phyloP scores from a whole-genome alignment of 768 basidiomycete species.

The Lyophyllum decastes region DNA sequence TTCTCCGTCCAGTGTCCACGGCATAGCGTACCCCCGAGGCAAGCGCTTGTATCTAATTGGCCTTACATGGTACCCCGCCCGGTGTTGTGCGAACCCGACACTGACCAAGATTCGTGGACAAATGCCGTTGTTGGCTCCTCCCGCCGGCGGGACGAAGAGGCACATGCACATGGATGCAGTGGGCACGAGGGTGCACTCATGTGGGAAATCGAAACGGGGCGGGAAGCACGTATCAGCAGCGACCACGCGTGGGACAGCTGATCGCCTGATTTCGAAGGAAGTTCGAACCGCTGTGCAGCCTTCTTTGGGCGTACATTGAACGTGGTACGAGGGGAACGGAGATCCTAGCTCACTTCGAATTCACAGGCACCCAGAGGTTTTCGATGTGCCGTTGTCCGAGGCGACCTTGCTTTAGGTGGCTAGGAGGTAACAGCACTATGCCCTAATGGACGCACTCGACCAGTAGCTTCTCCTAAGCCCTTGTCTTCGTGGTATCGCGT shows the following conservation, averaged over 20 bases:
- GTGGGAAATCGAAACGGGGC: not conserved
- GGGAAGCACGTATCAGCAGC: not conserved
- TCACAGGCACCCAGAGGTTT: not conserved
- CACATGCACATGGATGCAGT: not conserved
- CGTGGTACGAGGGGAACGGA: conserved; percentile 15
- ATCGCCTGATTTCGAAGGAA: conserved; percentile 8
- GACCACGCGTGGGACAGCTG: conserved; percentile 1
- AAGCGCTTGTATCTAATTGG: too few species aligned
- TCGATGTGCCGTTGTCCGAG: not conserved
- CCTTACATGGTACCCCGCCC: not conserved
- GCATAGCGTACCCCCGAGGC: conserved; percentile 9
- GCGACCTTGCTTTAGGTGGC: not conserved
- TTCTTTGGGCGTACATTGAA: not conserved
- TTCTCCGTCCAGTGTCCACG: conserved; percentile 3
- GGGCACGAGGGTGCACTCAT: not conserved
- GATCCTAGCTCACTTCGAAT: not conserved
- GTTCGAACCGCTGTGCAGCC: not conserved
- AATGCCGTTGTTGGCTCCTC: not conserved
- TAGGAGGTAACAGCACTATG: not conserved
- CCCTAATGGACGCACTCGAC: not conserved
- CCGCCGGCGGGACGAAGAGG: not conserved
- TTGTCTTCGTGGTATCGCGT: not conserved
- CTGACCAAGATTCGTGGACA: not conserved
- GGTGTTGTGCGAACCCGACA: too few species aligned
- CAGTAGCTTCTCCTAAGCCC: not conserved